These are phyloP conservation scores for Bacidia gigantensis DNA, from an alignment of 495 filamentous ascomycete genomes.

Conservation along the genomic window DNA sequence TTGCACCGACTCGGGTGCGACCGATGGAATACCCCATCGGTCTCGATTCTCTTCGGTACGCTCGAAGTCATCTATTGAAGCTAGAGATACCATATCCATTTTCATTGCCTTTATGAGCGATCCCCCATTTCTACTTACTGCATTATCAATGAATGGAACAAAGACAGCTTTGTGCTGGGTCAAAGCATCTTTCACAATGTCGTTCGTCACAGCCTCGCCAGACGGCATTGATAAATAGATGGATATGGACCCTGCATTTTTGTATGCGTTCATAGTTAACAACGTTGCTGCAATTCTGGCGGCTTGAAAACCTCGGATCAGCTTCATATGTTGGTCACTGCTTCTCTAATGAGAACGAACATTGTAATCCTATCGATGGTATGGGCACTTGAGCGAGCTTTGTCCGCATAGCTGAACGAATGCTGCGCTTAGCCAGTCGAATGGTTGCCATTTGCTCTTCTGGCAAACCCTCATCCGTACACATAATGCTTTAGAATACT, in stretches of 20 bases:
- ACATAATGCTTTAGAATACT: neutral
- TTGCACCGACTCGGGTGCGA: slow-evolving; percentile 38
- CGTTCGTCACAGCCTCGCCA: slow-evolving; percentile 67
- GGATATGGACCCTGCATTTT: slow-evolving; percentile 56
- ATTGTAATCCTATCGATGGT: slow-evolving; percentile 49
- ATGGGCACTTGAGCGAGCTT: slow-evolving; percentile 41
- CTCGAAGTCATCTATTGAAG: slow-evolving; percentile 59
- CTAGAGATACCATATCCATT: slow-evolving; percentile 88
- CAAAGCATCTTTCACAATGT: slow-evolving; percentile 70
- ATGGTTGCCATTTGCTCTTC: slow-evolving; percentile 27
- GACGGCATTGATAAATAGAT: slow-evolving; percentile 87
- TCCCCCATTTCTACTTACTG: slow-evolving; percentile 22
- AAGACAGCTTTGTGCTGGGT: slow-evolving; percentile 68
- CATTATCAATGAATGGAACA: slow-evolving; percentile 71
- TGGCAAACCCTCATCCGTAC: neutral
- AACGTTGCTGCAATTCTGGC: slow-evolving; percentile 41
- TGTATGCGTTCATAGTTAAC: slow-evolving; percentile 50
- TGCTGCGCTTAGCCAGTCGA: slow-evolving; percentile 55
- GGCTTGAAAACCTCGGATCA: slow-evolving; percentile 34
- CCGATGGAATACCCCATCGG: slow-evolving; percentile 83
- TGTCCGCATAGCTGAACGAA: slow-evolving; percentile 55
- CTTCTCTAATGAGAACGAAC: slow-evolving; percentile 29
- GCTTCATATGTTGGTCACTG: neutral
- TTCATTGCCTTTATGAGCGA: slow-evolving; percentile 27
- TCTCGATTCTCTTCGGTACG: slow-evolving; percentile 48